Evolutionary conservation across 1,139 yeast genomes (phyloP), one percentile per base, ranked within the genome.

Genomic region (Yarrowia galli): DNA sequence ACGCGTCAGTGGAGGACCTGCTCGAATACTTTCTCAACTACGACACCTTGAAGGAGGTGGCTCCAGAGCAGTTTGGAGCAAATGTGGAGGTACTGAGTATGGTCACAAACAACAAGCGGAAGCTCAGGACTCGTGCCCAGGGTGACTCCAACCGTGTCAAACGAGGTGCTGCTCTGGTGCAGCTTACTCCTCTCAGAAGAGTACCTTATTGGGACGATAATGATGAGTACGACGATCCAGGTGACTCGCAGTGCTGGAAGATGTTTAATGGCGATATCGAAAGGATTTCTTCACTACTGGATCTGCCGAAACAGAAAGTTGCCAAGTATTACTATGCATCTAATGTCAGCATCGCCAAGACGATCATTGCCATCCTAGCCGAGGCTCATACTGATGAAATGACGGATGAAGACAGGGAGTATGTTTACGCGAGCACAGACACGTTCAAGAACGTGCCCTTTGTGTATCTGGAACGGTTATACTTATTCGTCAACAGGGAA

Each of bases 281-380:
- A 1, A 16, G 43, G 18, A 23, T 61, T 7, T n/a, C 56, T n/a
- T 20, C n/a, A 15, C 36, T 61, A 2, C 46, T 61, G 18, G 38
- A 35, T 7, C 38, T 61, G 23, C 66, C 54, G 2, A 61, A 61
- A 48, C 56, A 45, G n/a, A 36, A 36, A 13, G 46, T 61, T 2
- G 66, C 66, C 18, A 61, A 61, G 46, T 61, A 61, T 38, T 61
- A 61, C 46, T 61, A 61, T 38, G 54, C 66, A n/a, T 25, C 46
- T 2, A 48, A 61, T n/a, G 66, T 61, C 16, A 36, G 46, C 15
- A 22, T 36, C 4, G 66, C 66, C 36, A 61, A 61, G 13, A 61
- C 66, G 9, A 38, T 61, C 35, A 46, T 61, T 46, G 51, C 54
- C 1, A 61, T 61, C 7, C n/a, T 38, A 22, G 45, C 66, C 2